Evolutionary conservation across 305 asterid genomes (phyloP), one percentile per base, ranked within the genome.

Genomic region (Fraxinus ornus): DNA sequence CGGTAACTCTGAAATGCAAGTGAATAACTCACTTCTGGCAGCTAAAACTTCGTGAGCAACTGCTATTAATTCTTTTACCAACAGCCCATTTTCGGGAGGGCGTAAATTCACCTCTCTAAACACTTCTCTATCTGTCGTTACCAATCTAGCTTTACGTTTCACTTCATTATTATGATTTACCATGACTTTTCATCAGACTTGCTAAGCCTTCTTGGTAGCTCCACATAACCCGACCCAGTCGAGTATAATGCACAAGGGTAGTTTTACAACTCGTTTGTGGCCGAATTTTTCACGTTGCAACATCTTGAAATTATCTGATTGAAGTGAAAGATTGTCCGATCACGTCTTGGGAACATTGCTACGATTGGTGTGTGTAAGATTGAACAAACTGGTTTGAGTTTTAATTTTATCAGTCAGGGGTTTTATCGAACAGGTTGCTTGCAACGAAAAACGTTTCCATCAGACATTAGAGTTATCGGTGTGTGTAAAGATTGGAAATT

Each of bases 51-150:
- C 75, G 78, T 85, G 94, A 70, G 98, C 95, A 74, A 92, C 90
- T 35, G 95, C 94, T 79, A 90, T 90, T 47, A 92, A 75, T 33
- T 87, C 87, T 36, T 89, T 78, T 30, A 91, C 93, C 89, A 92
- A 79, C 36, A 92, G 76, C 52, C 97, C 98, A 83, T 89, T 90
- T 32, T 86, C 91, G 0, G 97, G 97, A 73, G 95, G 91, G 64
- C 74, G 80, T 22, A 92, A 74, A 7, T 82, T 44, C 19, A 79
- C 85, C 82, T 92, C 96, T 24, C 82, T 70, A 17, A 86, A 92
- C 72, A 87, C 49, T 21, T 28, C 78, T 83, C 62, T 90, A 1
- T 41, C 91, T 83, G 91, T 41, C 91, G 80, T 93, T 44, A 85
- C 89, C 79, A 72, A n/a, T 84, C 93, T 87, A 8, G 85, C 89